These are phyloP conservation scores for Crithidia mellificae DNA, from an alignment of 208 protist genomes.

Conservation along the genomic window DNA sequence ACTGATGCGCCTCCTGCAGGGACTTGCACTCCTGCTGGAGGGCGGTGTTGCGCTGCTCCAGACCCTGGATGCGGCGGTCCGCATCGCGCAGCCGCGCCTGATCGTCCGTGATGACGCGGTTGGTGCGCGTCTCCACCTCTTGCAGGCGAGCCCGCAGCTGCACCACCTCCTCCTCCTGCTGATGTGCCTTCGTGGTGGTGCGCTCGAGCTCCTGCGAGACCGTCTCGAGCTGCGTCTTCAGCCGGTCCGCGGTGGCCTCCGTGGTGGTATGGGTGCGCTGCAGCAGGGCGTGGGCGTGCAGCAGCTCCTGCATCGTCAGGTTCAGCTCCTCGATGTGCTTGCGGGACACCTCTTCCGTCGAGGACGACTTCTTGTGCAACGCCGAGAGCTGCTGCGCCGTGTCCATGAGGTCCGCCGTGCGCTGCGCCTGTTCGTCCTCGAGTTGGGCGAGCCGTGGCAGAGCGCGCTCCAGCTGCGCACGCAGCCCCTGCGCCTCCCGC, in stretches of 20 bases:
- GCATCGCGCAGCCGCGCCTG: constrained; percentile 35
- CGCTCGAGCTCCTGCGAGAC: constrained; percentile 45
- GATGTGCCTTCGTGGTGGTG: constrained; percentile 15
- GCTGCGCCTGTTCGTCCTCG: constrained; percentile 52
- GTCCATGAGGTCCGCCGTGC: constrained; percentile 60
- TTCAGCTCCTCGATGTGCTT: constrained; percentile 57
- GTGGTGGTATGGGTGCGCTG: constrained; percentile 40
- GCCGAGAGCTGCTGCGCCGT: constrained; percentile 59
- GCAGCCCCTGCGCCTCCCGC: constrained; percentile 37
- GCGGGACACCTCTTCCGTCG: constrained; percentile 45
- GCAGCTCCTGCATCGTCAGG: constrained; percentile 43
- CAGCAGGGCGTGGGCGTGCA: constrained; percentile 36
- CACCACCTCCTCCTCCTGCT: constrained; percentile 38
- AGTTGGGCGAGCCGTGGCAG: constrained; percentile 56
- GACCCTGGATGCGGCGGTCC: constrained; percentile 36
- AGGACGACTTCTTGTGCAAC: constrained; percentile 40
- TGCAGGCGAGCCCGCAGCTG: constrained; percentile 24
- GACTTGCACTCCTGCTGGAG: constrained; percentile 54
- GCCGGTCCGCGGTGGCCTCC: constrained; percentile 41
- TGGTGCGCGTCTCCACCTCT: constrained; percentile 44
- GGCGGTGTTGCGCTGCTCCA: constrained; percentile 52
- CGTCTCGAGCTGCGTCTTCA: constrained; percentile 38
- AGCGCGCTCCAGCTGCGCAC: constrained; percentile 48
- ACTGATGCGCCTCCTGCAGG: constrained; percentile 50
- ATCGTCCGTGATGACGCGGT: constrained; percentile 35